These are phyloP conservation scores for Selaginella moellendorffii DNA, from an alignment of 75 land plant genomes.

Conservation along the genomic window DNA sequence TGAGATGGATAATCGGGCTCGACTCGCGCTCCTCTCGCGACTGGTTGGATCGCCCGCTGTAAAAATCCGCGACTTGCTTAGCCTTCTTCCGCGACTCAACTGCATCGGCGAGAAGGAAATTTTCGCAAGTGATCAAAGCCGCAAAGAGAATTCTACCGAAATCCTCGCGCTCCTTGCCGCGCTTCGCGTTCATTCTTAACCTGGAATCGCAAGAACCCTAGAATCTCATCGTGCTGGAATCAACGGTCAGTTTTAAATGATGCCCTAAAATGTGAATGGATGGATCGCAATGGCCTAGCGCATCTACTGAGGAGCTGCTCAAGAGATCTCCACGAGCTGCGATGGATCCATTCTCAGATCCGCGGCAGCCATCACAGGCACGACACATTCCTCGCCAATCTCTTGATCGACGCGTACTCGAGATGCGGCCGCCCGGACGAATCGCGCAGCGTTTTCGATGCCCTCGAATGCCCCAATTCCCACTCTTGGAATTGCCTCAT, in stretches of 20 bases:
- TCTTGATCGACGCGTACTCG: neutral
- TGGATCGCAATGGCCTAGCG: too few species aligned
- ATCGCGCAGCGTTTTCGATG: neutral
- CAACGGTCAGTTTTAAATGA: too few species aligned
- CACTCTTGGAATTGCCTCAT: neutral
- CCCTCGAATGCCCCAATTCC: neutral
- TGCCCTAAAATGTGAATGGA: too few species aligned
- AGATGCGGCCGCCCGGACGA: neutral
- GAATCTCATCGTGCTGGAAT: too few species aligned
- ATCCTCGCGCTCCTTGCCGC: neutral
- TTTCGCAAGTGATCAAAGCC: too few species aligned
- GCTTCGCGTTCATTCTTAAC: too few species aligned
- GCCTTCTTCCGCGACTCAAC: neutral
- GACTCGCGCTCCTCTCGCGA: slow-evolving; percentile 87
- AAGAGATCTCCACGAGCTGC: neutral
- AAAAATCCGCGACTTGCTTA: slow-evolving; percentile 51
- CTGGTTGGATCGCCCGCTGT: slow-evolving; percentile 78
- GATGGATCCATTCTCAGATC: neutral
- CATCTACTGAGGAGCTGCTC: neutral
- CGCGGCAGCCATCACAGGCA: neutral
- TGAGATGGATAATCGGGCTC: slow-evolving; percentile 88
- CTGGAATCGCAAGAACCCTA: too few species aligned
- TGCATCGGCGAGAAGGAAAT: too few species aligned
- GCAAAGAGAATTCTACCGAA: neutral
- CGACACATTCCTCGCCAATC: neutral